Conservation (phyloP, 331 rosid genomes). For the Quercus tomentella region DNA sequence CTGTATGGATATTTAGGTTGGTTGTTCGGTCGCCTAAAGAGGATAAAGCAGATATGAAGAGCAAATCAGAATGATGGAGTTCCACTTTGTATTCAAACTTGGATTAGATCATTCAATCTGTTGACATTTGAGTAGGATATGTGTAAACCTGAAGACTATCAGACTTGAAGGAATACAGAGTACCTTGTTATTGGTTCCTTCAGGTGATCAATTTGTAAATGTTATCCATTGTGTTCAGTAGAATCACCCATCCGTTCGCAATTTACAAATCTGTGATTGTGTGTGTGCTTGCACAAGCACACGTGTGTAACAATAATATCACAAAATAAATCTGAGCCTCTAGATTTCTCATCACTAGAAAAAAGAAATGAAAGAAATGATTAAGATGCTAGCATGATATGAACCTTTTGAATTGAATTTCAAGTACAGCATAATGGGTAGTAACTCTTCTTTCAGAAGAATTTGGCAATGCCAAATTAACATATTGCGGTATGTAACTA, state of each 20-base stretch:
- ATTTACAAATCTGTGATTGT: background rate
- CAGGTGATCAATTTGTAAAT: background rate
- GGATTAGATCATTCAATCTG: background rate
- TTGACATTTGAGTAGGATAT: background rate
- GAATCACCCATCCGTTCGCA: background rate
- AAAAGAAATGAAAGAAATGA: background rate
- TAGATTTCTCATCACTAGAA: background rate
- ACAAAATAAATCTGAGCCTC: background rate
- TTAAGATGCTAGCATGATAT: too few species aligned
- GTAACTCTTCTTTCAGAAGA: too few species aligned
- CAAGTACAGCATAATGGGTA: too few species aligned
- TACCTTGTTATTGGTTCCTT: background rate
- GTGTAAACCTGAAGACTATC: background rate
- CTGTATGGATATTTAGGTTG: conserved; percentile 67
- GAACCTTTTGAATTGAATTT: too few species aligned
- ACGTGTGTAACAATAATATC: background rate
- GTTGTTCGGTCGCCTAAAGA: conserved; percentile 37
- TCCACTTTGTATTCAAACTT: background rate
- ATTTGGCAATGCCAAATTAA: too few species aligned
- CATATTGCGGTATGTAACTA: too few species aligned
- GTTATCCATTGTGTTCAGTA: too few species aligned
- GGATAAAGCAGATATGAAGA: conserved; percentile 38
- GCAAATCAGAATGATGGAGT: conserved; percentile 55
- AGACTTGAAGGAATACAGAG: background rate
- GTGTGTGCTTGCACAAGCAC: background rate